Evolutionary conservation across 2,329 filamentous ascomycete species (phyloP).

Genomic region (Aspergillus tamarii): DNA sequence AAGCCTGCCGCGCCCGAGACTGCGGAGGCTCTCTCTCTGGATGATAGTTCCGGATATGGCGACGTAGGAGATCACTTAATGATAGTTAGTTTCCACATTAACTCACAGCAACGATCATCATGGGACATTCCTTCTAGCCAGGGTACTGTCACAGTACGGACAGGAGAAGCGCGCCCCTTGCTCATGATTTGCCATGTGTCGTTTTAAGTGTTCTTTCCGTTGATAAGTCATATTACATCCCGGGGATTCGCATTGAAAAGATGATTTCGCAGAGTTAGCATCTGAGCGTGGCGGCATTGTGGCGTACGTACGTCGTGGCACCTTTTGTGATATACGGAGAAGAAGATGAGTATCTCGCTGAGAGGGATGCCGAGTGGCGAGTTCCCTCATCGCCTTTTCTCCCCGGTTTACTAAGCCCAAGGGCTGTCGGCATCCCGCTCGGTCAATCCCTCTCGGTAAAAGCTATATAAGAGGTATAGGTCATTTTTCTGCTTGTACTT

Average conservation of each 20-base stretch:
- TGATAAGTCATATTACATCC: constrained; percentile 25
- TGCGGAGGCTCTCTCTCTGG: constrained; percentile 11
- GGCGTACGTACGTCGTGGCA: neutral
- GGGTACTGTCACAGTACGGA: constrained; percentile 20
- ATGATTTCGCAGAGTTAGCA: neutral
- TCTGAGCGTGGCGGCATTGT: constrained; percentile 8
- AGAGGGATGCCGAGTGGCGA: neutral
- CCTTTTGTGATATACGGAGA: neutral
- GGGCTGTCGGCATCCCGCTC: neutral
- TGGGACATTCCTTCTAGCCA: constrained; percentile 16
- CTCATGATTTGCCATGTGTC: constrained; percentile 21
- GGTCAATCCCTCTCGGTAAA: neutral
- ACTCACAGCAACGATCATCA: neutral
- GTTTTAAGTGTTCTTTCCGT: constrained; percentile 29
- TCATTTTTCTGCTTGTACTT: too few species aligned
- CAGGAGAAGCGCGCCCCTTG: constrained; percentile 14
- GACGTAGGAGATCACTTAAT: constrained; percentile 26
- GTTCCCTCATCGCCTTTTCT: neutral
- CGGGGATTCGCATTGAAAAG: constrained; percentile 20
- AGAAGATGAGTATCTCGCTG: neutral
- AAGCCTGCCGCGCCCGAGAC: constrained; percentile 21
- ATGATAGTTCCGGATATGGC: constrained; percentile 25
- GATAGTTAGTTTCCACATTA: neutral
- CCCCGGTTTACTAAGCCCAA: neutral
- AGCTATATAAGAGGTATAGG: neutral